phyloP scores from a whole-genome alignment of 2,329 filamentous ascomycete genomes.

The Microdochium bolleyi region DNA sequence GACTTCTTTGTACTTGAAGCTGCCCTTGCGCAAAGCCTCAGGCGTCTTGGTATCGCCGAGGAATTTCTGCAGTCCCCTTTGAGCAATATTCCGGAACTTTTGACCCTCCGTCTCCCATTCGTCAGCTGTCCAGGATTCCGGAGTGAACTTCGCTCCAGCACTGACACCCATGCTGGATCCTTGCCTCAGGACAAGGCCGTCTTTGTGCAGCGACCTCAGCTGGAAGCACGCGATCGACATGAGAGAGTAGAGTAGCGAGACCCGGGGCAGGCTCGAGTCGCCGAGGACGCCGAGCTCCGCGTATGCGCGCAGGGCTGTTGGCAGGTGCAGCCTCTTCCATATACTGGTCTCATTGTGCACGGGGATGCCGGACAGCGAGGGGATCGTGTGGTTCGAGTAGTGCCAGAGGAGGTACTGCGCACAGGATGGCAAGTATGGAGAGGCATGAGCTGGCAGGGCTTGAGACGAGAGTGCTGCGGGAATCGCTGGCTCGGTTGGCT shows the following conservation, averaged over 20 bases:
- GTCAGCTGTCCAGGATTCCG: neutral
- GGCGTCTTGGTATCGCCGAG: neutral
- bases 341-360: neutral
- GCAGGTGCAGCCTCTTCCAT: neutral
- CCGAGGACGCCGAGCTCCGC: neutral
- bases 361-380: neutral
- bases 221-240: neutral
- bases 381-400: neutral
- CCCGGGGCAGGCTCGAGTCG: neutral
- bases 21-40: neutral
- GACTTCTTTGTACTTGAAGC: neutral
- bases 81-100: neutral
- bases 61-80: neutral
- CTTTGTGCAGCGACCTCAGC: neutral
- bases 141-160: neutral
- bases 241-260: neutral
- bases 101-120: neutral
- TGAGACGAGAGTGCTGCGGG: neutral
- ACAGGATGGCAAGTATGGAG: neutral
- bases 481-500: neutral
- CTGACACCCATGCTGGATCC: neutral
- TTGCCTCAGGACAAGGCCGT: neutral
- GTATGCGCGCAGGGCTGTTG: neutral
- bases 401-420: neutral
- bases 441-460: neutral